Base-by-base conservation (phyloP, 2,329 filamentous ascomycete genomes). In the Lecanosticta acicola region DNA sequence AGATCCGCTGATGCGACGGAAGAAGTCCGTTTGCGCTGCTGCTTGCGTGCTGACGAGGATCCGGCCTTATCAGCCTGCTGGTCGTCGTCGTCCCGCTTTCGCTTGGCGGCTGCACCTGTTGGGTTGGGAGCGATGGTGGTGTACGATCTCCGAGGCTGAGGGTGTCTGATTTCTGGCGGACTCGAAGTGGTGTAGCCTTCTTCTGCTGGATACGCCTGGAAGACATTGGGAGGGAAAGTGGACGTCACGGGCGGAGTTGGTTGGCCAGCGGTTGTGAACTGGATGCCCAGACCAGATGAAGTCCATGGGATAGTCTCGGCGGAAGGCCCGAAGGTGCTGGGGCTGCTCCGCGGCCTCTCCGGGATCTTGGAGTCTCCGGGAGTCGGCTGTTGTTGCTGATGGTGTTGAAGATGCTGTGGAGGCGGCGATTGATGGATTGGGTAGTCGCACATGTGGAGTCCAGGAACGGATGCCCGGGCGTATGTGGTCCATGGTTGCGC, bases 101-200 rank as follows among this genome's bases (percentile, higher is more conserved):
- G 66, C 50, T 72, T 73, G 21, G 60, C 59, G 4, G 61, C 58
- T 3, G 57, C 55, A 39, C 49, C 62, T 10, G 61, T 51, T 17
- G 71, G 70, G 35, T 70, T 67, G 20, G 71, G 71, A 4, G 70
- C 69, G 35, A 74, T 70, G 19, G 62, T 66, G 19, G 69, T 61
- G 50, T 71, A 73, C 36, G 66, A 58, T 39, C 68, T 63, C 46
- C 68, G 64, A 9, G 70, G 65, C 46, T 70, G 67, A 4, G 70
- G 67, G 40, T 59, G 56, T 18, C 55, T 46, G 21, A 63, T 51
- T 39, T 62, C 54, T 20, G 59, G 61, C 24, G 61, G 58, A 36
- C 51, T 59, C 32, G 54, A 48, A 54, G 52, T 33, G 63, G 62
- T 53, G 60, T 60, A 45, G 55, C 50, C 51, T 38, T 58, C 53